Conservation (phyloP, 352 stramenopile species). For the Phytophthora cryptogea region DNA sequence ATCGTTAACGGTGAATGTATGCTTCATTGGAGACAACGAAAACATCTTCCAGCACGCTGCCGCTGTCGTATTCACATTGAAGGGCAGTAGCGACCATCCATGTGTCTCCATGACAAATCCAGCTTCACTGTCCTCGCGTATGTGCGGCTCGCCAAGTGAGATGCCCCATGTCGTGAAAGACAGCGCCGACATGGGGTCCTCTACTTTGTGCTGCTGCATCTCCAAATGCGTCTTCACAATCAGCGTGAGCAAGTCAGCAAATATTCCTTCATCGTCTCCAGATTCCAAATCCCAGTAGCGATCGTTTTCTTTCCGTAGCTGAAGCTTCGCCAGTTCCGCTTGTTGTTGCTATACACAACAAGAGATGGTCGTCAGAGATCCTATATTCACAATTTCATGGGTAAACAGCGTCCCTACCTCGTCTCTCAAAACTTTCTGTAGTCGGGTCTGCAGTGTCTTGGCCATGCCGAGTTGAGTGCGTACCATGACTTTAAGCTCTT, state of each 20-base stretch:
- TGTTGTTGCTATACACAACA: constrained; percentile 20
- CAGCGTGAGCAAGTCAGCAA: constrained; percentile 31
- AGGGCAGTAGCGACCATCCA: constrained; percentile 21
- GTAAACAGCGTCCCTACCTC: constrained; percentile 8
- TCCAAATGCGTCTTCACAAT: constrained; percentile 21
- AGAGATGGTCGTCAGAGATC: not conserved
- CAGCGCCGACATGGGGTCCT: constrained; percentile 19
- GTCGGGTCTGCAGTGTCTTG: constrained; percentile 10
- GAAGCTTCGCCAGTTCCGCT: constrained; percentile 19
- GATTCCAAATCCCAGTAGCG: constrained; percentile 19
- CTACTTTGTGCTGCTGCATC: constrained; percentile 17
- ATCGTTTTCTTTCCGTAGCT: constrained; percentile 11
- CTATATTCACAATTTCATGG: not conserved
- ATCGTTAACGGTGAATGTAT: constrained; percentile 1
- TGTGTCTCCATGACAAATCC: constrained; percentile 23
- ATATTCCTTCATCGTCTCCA: constrained; percentile 30
- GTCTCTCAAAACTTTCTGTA: constrained; percentile 13
- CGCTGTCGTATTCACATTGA: constrained; percentile 19
- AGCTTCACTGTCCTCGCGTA: constrained; percentile 14
- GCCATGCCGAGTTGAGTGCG: constrained; percentile 11
- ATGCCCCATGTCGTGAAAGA: constrained; percentile 23
- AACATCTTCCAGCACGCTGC: constrained; percentile 28
- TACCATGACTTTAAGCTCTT: constrained; percentile 37
- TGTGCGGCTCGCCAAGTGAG: constrained; percentile 12
- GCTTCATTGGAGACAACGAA: constrained; percentile 7